Evolutionary conservation across 129 eudicot species (phyloP).

Genomic region (Apium graveolens): DNA sequence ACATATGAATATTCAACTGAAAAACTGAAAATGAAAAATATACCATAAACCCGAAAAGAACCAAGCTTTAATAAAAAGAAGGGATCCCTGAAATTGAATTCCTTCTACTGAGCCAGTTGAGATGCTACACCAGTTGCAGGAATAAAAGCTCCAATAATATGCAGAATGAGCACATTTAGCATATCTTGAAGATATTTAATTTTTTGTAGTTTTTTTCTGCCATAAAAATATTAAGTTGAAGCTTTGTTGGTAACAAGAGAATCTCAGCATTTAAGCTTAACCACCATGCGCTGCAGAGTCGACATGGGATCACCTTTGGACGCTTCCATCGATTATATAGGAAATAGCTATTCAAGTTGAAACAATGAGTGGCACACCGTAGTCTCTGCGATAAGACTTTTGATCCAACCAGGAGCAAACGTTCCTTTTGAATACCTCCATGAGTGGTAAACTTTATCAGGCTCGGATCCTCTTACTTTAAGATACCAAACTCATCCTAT

Average conservation of each 20-base stretch:
- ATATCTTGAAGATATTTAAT: constrained; percentile 47
- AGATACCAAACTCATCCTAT: constrained; percentile 74
- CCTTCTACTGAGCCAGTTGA: constrained; percentile 93
- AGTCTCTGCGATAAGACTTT: constrained; percentile 95
- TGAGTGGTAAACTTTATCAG: constrained; percentile 47
- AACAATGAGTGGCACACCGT: constrained; percentile 95
- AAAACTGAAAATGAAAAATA: neutral
- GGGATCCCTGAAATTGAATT: constrained; percentile 82
- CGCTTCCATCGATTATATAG: constrained; percentile 58
- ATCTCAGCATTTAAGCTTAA: neutral
- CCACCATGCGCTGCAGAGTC: neutral
- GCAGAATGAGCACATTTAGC: constrained; percentile 71
- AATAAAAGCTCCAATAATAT: constrained; percentile 85
- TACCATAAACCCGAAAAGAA: constrained; percentile 72
- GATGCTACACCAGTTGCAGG: constrained; percentile 97
- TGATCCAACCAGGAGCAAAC: constrained; percentile 76
- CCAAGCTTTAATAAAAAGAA: constrained; percentile 82
- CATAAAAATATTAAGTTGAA: neutral
- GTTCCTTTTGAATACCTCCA: constrained; percentile 96
- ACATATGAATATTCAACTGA: neutral
- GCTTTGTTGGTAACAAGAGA: neutral
- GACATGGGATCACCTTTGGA: constrained; percentile 13
- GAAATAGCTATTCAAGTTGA: constrained; percentile 77
- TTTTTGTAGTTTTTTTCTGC: too few relatives aligned
- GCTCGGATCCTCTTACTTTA: constrained; percentile 45